A percentile compares a stretch with the other conserved stretches of the same genome.
phyloP scores from a whole-genome alignment of 139 green algal genomes.

The Desmodesmus armatus region DNA sequence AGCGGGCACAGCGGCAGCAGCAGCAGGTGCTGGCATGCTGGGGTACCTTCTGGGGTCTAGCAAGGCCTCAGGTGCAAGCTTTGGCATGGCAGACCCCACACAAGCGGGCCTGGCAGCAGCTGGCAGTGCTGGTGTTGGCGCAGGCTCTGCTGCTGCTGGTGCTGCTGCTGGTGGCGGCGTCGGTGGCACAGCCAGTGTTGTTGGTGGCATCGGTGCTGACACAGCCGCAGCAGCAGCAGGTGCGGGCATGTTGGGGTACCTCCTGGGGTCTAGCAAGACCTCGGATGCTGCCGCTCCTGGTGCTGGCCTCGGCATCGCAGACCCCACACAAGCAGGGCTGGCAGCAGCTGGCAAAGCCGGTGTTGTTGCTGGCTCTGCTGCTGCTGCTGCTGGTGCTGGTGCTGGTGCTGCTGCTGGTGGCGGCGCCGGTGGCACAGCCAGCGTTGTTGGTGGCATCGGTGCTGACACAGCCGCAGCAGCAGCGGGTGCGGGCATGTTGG shows the following conservation, averaged over 20 bases:
- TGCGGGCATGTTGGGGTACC: background rate
- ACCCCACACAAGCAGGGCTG: background rate
- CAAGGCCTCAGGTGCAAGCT: background rate
- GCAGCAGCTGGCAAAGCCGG: no score
- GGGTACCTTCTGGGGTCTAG: background rate
- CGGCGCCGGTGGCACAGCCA: background rate
- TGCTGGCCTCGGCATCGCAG: background rate
- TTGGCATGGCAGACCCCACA: background rate
- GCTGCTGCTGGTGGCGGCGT: background rate
- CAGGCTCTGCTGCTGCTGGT: background rate
- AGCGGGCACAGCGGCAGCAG: background rate
- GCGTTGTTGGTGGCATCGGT: background rate
- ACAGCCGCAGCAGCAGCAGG: conserved; percentile 9
- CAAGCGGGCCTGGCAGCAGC: background rate
- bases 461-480: background rate
- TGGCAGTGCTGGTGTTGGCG: background rate
- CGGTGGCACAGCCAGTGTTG: background rate
- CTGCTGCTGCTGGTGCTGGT: background rate
- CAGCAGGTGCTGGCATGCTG: background rate
- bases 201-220: no score
- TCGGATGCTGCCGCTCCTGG: background rate
- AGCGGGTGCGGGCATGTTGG: background rate
- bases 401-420: conserved; percentile 1
- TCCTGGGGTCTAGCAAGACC: no score
- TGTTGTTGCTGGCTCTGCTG: no score